These are phyloP conservation scores for Agarophyton chilense DNA, from an alignment of 23 red algal species.

Conservation along the genomic window DNA sequence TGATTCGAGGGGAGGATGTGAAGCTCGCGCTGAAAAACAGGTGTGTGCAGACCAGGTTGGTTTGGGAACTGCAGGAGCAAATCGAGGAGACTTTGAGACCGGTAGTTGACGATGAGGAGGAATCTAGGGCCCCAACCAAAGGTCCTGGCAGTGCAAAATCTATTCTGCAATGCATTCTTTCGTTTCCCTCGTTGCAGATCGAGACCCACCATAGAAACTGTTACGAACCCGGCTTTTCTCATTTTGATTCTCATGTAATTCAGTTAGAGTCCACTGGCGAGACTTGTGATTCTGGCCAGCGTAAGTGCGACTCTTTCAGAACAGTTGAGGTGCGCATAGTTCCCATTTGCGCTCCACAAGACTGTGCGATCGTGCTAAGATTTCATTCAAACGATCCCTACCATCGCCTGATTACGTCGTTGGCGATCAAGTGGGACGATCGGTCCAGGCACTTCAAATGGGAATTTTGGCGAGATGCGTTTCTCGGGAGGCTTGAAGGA, in stretches of 20 bases:
- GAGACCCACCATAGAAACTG: not conserved
- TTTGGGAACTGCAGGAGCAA: conserved; percentile 41
- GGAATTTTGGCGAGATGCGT: conserved; percentile 56
- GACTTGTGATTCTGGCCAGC: not conserved
- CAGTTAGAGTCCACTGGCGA: too few relatives aligned
- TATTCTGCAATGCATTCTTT: not conserved
- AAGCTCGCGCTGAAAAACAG: not conserved
- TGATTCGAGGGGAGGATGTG: not conserved
- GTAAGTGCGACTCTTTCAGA: not conserved
- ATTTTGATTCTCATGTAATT: not conserved
- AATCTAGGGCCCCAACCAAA: not conserved
- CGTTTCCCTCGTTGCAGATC: conserved; percentile 7
- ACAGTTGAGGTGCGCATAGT: not conserved
- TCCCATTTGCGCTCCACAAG: conserved; percentile 7
- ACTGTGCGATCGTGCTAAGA: not conserved
- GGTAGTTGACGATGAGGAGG: not conserved
- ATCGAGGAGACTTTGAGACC: not conserved
- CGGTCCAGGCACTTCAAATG: conserved; percentile 23
- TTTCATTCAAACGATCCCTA: not conserved
- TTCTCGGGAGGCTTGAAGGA: conserved; percentile 28
- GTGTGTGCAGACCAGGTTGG: not conserved
- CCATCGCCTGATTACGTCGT: not conserved
- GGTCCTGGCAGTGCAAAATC: not conserved
- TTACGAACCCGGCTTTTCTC: not conserved
- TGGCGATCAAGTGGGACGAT: not conserved